Conservation (phyloP, 75 land plant species). For the Selaginella moellendorffii region DNA sequence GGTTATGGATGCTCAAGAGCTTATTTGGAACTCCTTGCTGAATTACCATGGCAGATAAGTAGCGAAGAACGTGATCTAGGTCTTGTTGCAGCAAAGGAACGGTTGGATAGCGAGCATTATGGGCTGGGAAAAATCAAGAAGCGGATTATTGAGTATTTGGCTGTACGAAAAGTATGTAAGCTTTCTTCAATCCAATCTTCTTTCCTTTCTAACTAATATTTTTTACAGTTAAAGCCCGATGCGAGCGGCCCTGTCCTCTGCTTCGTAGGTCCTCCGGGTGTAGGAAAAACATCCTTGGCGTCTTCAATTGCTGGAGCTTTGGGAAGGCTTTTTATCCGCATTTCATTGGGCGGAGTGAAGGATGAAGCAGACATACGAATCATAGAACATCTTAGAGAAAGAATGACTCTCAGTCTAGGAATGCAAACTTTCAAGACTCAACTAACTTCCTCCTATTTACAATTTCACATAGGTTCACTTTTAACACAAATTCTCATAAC, state of each 20-base stretch:
- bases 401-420: too few species aligned
- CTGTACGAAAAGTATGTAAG: too few species aligned
- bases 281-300: slow-evolving; percentile 94
- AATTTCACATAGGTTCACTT: too few species aligned
- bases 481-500: too few species aligned
- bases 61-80: neutral
- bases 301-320: slow-evolving; percentile 93
- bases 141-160: neutral
- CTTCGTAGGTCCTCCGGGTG: slow-evolving; percentile 98
- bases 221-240: slow-evolving; percentile 89
- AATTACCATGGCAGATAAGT: neutral
- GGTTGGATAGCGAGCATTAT: neutral
- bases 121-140: neutral
- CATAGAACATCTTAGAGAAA: slow-evolving; percentile 86
- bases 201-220: too few species aligned
- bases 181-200: too few species aligned
- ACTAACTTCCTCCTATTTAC: too few species aligned
- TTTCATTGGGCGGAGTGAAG: slow-evolving; percentile 94
- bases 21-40: neutral
- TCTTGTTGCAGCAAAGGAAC: neutral
- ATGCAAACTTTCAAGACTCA: too few species aligned
- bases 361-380: slow-evolving; percentile 98
- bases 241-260: slow-evolving; percentile 91
- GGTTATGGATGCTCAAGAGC: neutral
- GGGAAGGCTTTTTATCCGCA: slow-evolving; percentile 68